Evolutionary conservation across 345 rosid genomes (phyloP), one percentile per base, ranked within the genome.

Genomic region (Triadica sebifera): DNA sequence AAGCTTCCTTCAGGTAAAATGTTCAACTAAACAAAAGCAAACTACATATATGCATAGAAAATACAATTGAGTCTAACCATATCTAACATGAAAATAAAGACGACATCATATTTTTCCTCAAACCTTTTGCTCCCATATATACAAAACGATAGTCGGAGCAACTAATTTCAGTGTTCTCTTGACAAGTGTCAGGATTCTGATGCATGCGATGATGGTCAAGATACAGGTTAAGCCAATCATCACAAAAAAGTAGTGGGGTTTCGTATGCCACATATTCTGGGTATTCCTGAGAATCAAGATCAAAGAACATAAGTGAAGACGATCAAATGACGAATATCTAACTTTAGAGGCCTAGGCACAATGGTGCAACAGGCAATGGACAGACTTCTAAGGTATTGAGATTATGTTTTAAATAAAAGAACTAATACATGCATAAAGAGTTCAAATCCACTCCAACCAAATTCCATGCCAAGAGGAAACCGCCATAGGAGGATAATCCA

Each of bases 111-210:
- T 76, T 63, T 55, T 63, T 56, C 29, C 71, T 73, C 89, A 37
- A 66, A 92, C 97, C 97, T 92, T 90, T 91, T 62, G 92, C 91
- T 86, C 99, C 99, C 89, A 92, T 89, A 81, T 94, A 92, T 75
- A 94, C 94, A 87, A 93, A 94, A 15, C 93, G 94, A 80, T 92
- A 94, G 86, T 94, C 99, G 51, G 97, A 91, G 88, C 96, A 92
- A 80, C 90, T 75, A 76, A 91, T 83, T 71, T 90, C 89, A 75
- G 88, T 83, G 51, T 68, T 79, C 81, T 86, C 87, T 74, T 84
- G 87, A 46, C 73, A 66, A 73, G 38, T 52, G 6, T 82, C 90
- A 37, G 81, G 79, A 85, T 87, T 87, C 60, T 72, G 81, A 73
- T 93, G 98, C 92, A 93, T 86, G 22, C 71, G 85, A 85, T 83